Evolutionary conservation across 208 protist species (phyloP), one percentile per base, ranked within the genome.

Genomic region (Perkinsela sp.): DNA sequence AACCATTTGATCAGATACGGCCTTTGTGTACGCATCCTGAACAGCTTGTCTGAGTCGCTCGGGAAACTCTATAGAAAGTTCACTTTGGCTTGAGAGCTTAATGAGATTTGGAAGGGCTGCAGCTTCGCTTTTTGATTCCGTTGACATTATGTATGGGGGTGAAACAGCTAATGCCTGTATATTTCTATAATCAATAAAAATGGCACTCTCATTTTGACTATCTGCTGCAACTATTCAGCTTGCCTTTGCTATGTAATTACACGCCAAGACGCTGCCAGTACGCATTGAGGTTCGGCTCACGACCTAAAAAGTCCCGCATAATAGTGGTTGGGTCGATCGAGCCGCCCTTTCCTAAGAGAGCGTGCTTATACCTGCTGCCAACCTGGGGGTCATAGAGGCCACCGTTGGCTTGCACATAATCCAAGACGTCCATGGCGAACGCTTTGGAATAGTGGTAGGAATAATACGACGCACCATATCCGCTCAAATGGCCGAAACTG

Each of bases 391-490:
- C 74, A 31, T 89, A 77, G 28, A 90, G 70, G 29, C 81, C 83
- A 66, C 83, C 73, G 69, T 75, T 78, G 28, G 71, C 74, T 30
- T 76, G 75, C 57, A 90, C 86, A 71, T 84, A 84, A 30, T 83
- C 76, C 73, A 89, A 88, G 16, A 86, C 75, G 67, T 90, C 85
- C 68, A 86, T 70, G 1, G 83, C 81, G 72, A 88, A 88, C 65
- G 88, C 85, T 73, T 88, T 85, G 65, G 81, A 84, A 77, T 80
- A 90, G 77, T 86, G 82, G 78, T 90, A 88, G 30, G 79, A 78
- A 72, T 90, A 90, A 75, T 89, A 89, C 28, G 77, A 77, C 16
- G 83, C 81, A 28, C 76, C 78, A 72, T 90, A 89, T 28, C 83
- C 83, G 1, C 74, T 86, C 40, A 90, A 71, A 71, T 90, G 85